Base-by-base conservation (phyloP, 2,329 filamentous ascomycete genomes). In the Apiospora sp. region DNA sequence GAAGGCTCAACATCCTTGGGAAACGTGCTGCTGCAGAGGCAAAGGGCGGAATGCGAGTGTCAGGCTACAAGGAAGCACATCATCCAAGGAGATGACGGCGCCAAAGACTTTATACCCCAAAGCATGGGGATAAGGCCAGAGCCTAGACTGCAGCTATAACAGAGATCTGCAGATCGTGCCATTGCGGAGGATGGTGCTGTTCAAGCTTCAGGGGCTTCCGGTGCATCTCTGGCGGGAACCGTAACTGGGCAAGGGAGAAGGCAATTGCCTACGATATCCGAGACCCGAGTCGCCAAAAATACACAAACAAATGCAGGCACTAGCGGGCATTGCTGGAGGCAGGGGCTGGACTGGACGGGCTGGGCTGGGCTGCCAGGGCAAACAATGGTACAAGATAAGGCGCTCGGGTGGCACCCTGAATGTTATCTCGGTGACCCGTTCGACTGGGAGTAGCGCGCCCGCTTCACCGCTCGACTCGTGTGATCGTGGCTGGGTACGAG, bases 1-100 rank as follows among this genome's bases (percentile, higher is more conserved):
- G 81, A 71, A 85, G 75, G 67, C 80, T 79, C 74, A 84, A 80
- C 82, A 84, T 83, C 73, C 77, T 81, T 77, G 7, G n/a, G 14
- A 68, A 30, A 22, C 8, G 67, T 68, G 67, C 14, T 46, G 30
- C 67, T 46, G 30, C 41, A 77, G 69, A 44, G 75, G 73, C 77
- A 80, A 78, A 46, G 37, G 37, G 30, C 64, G 43, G 4, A 43
- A 61, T 8, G 49, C 16, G 43, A 64, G 54, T 41, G 41, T 64
- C 58, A n/a, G 34, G 12, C 58, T 64, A 34, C 58, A 64, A 34
- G 58, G 58, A n/a, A 64, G 30, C 12, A 41, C n/a, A 14, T 22
- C 19, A 34, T 64, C 34, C 16, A n/a, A 19, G 22, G n/a, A 58
- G 48, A 70, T 37, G 48, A 43, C 37, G n/a, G 68, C 68, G 12